Evolutionary conservation across 2,329 filamentous ascomycete genomes (phyloP).

Genomic region (Fonsecaea erecta): DNA sequence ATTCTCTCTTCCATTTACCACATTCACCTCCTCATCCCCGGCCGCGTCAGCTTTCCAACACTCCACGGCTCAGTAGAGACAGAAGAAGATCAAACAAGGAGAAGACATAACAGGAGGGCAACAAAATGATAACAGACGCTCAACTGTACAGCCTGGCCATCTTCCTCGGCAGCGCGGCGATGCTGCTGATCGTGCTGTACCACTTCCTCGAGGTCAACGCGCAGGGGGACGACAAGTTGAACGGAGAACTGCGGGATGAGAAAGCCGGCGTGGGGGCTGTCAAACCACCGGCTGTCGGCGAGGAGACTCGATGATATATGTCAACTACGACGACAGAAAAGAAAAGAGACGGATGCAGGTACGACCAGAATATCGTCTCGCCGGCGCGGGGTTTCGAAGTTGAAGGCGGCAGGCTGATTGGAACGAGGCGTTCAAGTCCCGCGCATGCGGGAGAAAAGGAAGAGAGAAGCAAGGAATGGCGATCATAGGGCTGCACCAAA

Average conservation of each 20-base stretch:
- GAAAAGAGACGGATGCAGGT: background rate
- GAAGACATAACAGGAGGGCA: constrained; percentile 44
- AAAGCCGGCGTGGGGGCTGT: constrained; percentile 34
- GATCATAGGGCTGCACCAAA: background rate
- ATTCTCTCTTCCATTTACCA: too few relatives aligned
- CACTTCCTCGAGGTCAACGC: constrained; percentile 96
- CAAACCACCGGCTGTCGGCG: constrained; percentile 23
- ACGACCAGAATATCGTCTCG: too few relatives aligned
- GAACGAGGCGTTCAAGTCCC: background rate
- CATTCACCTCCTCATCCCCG: background rate
- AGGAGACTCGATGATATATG: background rate
- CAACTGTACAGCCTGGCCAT: constrained; percentile 90
- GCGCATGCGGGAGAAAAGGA: background rate
- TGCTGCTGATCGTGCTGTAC: constrained; percentile 92
- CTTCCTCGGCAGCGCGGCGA: constrained; percentile 85
- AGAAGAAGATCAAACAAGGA: background rate
- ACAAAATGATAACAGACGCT: constrained; percentile 89
- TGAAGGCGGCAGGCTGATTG: background rate
- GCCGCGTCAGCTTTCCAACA: background rate
- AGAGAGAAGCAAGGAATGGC: background rate
- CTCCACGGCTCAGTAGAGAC: background rate
- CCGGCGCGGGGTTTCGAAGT: background rate
- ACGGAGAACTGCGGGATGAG: constrained; percentile 26
- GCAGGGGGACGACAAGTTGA: constrained; percentile 53
- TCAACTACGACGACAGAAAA: too few relatives aligned